A percentile compares a stretch with the other conserved stretches of the same genome.
phyloP scores from a whole-genome alignment of 179 eudicot genomes.

The Corrigiola litoralis region DNA sequence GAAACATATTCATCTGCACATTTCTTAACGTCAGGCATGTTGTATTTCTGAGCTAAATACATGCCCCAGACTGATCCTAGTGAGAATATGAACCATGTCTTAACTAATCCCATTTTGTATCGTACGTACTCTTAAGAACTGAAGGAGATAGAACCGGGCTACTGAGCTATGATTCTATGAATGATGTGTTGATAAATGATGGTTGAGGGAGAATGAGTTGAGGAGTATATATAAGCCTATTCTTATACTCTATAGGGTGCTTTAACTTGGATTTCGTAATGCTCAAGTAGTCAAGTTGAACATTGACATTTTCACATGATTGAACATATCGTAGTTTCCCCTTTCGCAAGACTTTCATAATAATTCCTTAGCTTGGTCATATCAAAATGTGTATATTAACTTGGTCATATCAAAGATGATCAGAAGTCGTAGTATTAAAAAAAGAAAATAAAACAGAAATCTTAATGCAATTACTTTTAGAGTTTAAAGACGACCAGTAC shows the following conservation, averaged over 20 bases:
- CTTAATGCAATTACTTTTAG: no score
- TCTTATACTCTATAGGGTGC: no score
- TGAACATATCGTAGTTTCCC: not conserved
- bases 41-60: slow-evolving; percentile 28
- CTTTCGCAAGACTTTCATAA: not conserved
- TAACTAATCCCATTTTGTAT: slow-evolving; percentile 27
- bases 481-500: no score
- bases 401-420: no score
- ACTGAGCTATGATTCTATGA: not conserved
- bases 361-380: no score
- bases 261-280: not conserved
- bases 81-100: slow-evolving; percentile 17
- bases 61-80: slow-evolving; percentile 32
- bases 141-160: not conserved
- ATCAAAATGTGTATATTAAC: no score
- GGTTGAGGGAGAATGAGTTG: not conserved
- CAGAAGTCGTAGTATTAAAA: no score
- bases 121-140: not conserved
- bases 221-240: not conserved
- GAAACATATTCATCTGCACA: slow-evolving; percentile 5
- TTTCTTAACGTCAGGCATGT: slow-evolving; percentile 18
- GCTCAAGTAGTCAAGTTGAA: not conserved
- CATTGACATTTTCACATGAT: not conserved
- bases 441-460: no score
- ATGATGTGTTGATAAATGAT: not conserved